Percentiles rank a stretch among this genome's conserved stretches.
phyloP scores from a whole-genome alignment of 805 yeast species.

The Candida insectorum region DNA sequence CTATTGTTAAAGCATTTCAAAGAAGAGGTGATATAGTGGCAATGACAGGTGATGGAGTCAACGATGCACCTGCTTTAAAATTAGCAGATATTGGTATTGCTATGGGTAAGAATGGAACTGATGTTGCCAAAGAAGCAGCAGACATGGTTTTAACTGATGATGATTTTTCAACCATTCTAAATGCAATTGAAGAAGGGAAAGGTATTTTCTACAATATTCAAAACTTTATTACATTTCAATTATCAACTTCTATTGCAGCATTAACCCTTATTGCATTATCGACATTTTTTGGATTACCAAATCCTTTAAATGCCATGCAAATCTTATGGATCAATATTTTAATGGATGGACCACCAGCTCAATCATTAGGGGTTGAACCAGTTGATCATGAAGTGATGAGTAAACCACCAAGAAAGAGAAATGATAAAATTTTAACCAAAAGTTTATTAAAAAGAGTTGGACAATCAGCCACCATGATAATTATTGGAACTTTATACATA shows the following conservation, averaged over 20 bases:
- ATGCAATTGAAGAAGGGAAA: conserved; percentile 96
- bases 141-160: conserved; percentile 98
- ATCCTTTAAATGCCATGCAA: conserved; percentile 97
- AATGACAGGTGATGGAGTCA: conserved; percentile 99
- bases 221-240: conserved; percentile 90
- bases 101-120: conserved; percentile 93
- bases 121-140: conserved; percentile 97
- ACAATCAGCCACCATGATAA: conserved; percentile 73
- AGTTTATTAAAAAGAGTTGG: conserved; percentile 68
- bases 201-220: conserved; percentile 96
- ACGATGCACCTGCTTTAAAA: conserved; percentile 97
- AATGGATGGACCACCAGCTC: conserved; percentile 99
- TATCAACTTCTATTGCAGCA: conserved; percentile 95
- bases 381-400: conserved; percentile 95
- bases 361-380: conserved; percentile 94
- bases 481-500: conserved; percentile 82
- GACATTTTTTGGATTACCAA: conserved; percentile 83
- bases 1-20: conserved; percentile 86
- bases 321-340: conserved; percentile 94
- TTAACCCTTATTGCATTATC: conserved; percentile 82
- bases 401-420: conserved; percentile 90
- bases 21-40: conserved; percentile 93
- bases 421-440: conserved; percentile 76
- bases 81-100: conserved; percentile 95
- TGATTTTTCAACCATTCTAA: conserved; percentile 89